Evolutionary conservation across 2,329 filamentous ascomycete species (phyloP), one percentile per base, ranked within the genome.

Genomic region (Diaporthe vaccinii): DNA sequence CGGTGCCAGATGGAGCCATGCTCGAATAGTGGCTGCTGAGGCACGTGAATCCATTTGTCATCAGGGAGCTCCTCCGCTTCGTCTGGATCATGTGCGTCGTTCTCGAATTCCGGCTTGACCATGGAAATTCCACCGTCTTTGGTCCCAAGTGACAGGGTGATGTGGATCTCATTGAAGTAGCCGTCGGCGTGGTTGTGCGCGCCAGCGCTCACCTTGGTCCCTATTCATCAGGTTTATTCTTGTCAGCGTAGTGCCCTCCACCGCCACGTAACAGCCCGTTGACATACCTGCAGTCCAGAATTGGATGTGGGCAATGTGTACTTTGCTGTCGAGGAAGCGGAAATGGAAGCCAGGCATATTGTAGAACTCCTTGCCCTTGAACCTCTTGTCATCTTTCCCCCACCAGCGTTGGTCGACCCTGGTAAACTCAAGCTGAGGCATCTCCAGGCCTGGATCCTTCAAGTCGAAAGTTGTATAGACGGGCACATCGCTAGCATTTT

Each of bases 311-410:
- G 61, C 61, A 25, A 67, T 67, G 39, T 67, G 39, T 4, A 49
- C 5, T 9, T 67, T 67, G 36, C 28, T 49, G 36, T 46, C 39
- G 8, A 34, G 25, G 20, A 67, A 28, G 36, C 61, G 61, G 61
- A 67, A 67, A 25, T 67, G 61, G 46, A 46, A 67, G n/a, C 36
- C 61, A 39, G 61, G 46, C 61, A 67, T 44, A 15, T 44, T 46
- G 39, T 49, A 67, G 34, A 67, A 67, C n/a, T 67, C 46, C 61
- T 67, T n/a, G 22, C 10, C 39, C 61, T 44, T 67, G 61, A 67
- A 67, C n/a, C 28, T 67, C 6, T 49, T 36, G 9, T 49, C 36
- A 9, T 58, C 55, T 36, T 58, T 58, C 17, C 31, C 55, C 28
- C 39, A 67, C 36, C 61, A 46, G 28, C 28, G 61, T 9, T 44